phyloP scores from a whole-genome alignment of 495 filamentous ascomycete genomes.

The Hyaloscypha finlandica region DNA sequence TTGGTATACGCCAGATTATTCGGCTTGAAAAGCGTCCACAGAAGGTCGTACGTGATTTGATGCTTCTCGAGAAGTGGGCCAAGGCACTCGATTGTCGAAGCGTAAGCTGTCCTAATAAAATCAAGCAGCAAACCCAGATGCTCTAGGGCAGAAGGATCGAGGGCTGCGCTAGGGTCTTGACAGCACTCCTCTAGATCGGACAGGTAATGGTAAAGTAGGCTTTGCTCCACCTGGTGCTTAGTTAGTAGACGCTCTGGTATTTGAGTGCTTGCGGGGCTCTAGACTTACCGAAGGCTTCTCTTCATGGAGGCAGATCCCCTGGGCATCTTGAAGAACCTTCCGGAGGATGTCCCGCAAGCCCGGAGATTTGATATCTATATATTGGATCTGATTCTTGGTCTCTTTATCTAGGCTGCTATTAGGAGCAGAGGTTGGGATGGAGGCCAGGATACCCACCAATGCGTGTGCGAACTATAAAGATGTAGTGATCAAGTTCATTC shows the following conservation, averaged over 20 bases:
- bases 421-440: neutral
- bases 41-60: constrained; percentile 1
- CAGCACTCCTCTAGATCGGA: neutral
- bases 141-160: neutral
- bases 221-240: neutral
- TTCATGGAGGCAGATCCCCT: neutral
- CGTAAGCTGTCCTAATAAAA: constrained; percentile 1
- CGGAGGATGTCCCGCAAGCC: neutral
- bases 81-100: neutral
- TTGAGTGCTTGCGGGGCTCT: neutral
- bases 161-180: neutral
- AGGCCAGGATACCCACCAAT: neutral
- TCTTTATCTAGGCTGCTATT: neutral
- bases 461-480: neutral
- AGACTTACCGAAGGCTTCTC: neutral
- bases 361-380: neutral
- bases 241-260: neutral
- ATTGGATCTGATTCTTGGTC: neutral
- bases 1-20: neutral
- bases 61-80: neutral
- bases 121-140: constrained; percentile 1
- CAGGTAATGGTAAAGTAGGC: neutral
- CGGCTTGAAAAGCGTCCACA: no score
- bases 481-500: neutral
- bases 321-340: neutral